Percentiles rank a stretch among this genome's conserved stretches.
phyloP scores from a whole-genome alignment of 306 rosid species.

The peach (Prunus persica) region Prunus_persica_NCBIv2 NC_034016.1:17216501-17217000 shows the following conservation, averaged over 20 bases:
- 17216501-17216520: background rate
- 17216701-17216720: constrained; percentile 10
- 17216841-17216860: no score
- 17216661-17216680: background rate
- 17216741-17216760: background rate
- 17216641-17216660: background rate
- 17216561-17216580: background rate
- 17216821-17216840: no score
- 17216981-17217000: no score
- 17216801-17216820: background rate
- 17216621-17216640: background rate
- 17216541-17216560: background rate
- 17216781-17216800: background rate
- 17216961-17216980: no score
- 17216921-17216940: no score
- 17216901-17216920: no score
- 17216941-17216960: no score
- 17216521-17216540: background rate
- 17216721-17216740: background rate
- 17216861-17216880: no score
- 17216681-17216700: background rate
- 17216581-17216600: no score
- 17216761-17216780: background rate
- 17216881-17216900: no score
- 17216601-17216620: background rate